Base-by-base conservation (phyloP, 1,139 yeast genomes). In the Hanseniaspora sp. region DNA sequence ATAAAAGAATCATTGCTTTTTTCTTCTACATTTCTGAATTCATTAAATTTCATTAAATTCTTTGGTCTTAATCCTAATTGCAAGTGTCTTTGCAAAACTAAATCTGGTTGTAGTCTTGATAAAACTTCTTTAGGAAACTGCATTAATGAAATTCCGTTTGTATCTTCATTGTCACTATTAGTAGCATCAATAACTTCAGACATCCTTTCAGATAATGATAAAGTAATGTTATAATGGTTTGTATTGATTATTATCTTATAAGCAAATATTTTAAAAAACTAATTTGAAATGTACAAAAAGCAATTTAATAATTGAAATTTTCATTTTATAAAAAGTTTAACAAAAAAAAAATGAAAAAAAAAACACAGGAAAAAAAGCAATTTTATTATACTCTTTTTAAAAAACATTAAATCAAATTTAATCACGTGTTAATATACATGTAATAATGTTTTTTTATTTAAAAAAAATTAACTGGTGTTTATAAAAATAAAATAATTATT, bases 51-150 rank as follows among this genome's bases (percentile, higher is more conserved):
- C 46, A 96, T 76, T 55, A 81, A 69, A 55, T 87, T 80, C 28
- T 41, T 51, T 12, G 94, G 86, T 57, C 96, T 81, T 35, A 83
- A 67, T 1, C 90, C 92, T 33, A 80, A 71, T 9, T 81, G 71
- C 37, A 90, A 67, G 67, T 88, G 95, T 63, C 95, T 77, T 63
- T 84, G 83, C 52, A 90, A 73, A 5, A 90, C 85, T 13, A 86
- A 69, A 57, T 86, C 95, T 0, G 97, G 96, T 8, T 94, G 88
- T 44, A 90, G 76, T 55, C 95, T 74, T 1, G 94, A 90, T 53
- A 90, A 72, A 17, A 88, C 87, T 42, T 82, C 85, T 1, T 95
- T 92, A 4, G 94, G 82, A 65, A 88, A 86, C 7, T 45, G 48
- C 54, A 51, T 51, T 30, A 51, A 34, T 7, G 48, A 43, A 38